Conservation (phyloP, 176 grass and related monocot species). For the Zoysia japonica region DNA sequence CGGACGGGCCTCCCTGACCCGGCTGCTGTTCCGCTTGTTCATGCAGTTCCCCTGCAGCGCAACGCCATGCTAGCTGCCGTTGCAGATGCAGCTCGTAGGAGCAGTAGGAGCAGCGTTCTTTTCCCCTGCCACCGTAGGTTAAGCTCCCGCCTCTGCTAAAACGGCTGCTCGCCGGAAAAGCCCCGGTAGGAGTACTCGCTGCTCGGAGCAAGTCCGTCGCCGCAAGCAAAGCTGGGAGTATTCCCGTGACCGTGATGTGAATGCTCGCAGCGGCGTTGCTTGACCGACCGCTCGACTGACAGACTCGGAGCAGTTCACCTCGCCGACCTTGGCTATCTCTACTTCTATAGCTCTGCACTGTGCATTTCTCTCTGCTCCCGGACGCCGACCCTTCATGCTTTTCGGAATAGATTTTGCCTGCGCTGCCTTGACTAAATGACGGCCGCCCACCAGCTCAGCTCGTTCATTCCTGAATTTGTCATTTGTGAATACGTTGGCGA, state of each 20-base stretch:
- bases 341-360: not conserved
- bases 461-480: not conserved
- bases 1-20: not conserved
- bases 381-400: not conserved
- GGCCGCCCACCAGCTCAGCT: not conserved
- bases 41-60: not conserved
- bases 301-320: slow-evolving; percentile 14
- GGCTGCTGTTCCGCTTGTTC: not conserved
- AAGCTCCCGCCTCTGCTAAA: not conserved
- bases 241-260: slow-evolving; percentile 8
- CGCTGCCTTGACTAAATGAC: not conserved
- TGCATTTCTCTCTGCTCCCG: not conserved
- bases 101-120: not conserved
- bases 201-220: not conserved
- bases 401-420: not conserved
- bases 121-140: not conserved
- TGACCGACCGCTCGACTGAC: not conserved
- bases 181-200: not conserved
- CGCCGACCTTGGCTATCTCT: slow-evolving; percentile 14
- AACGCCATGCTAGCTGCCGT: no score
- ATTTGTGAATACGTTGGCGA: not conserved
- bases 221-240: not conserved
- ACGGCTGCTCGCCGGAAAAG: not conserved
- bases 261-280: slow-evolving; percentile 25
- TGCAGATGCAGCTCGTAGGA: no score